Conservation (phyloP, 768 basidiomycete genomes). For the Leucosporidium yakuticum region DNA sequence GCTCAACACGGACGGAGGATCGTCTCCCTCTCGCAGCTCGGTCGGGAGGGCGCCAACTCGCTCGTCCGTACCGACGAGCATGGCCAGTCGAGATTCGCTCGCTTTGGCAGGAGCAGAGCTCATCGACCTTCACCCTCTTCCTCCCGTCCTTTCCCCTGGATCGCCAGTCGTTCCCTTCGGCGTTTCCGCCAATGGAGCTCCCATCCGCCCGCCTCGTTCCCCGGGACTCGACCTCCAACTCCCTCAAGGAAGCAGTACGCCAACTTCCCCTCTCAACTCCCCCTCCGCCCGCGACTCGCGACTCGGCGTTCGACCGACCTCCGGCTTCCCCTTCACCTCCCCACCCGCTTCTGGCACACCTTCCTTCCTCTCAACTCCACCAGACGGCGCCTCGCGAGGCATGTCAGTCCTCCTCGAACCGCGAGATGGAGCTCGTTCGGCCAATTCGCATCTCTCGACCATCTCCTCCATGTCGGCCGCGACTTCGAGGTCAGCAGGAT, state of each 20-base stretch:
- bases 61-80: constrained; percentile 26
- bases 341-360: neutral
- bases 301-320: constrained; percentile 9
- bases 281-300: constrained; percentile 4
- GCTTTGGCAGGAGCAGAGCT: constrained; percentile 27
- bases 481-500: constrained; percentile 21
- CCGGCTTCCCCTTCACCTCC: constrained; percentile 14
- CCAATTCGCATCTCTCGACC: constrained; percentile 25
- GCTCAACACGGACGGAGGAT: neutral
- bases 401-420: constrained; percentile 24
- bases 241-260: constrained; percentile 14
- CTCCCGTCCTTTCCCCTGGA: constrained; percentile 26
- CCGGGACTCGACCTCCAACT: constrained; percentile 38
- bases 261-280: constrained; percentile 12
- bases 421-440: neutral
- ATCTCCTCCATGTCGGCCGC: constrained; percentile 21
- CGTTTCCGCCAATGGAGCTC: constrained; percentile 22
- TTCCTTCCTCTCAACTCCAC: constrained; percentile 1
- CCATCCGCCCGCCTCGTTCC: constrained; percentile 38
- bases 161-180: constrained; percentile 21
- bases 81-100: constrained; percentile 30
- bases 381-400: constrained; percentile 2
- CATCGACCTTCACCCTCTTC: constrained; percentile 28
- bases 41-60: neutral
- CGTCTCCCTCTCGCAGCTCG: neutral